Evolutionary conservation across 805 yeast genomes (phyloP), one percentile per base, ranked within the genome.

Genomic region (Saccharomycopsis sp.): DNA sequence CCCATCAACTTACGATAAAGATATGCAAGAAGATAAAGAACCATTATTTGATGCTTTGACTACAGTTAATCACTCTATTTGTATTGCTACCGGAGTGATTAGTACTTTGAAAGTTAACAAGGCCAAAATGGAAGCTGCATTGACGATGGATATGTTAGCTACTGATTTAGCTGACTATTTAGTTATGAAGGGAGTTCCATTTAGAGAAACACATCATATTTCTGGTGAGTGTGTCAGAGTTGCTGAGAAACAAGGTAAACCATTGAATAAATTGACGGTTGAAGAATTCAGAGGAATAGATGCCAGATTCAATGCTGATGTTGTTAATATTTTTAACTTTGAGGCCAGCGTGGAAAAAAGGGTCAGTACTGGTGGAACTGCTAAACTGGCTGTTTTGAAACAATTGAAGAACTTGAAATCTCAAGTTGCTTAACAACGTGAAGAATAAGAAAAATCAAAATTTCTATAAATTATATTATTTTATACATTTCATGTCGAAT

Each of bases 141-240:
- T 93, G 57, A 89, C 97, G 23, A 90, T 90, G 95, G 98, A 93
- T 66, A 93, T 93, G 98, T 75, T 93, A 56, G 98, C 98, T 17
- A 93, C 99, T 26, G 99, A 93, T 63, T 74, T 93, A 56, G 99
- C 99, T 33, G 99, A 93, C 64, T 93, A 93, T 64, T 73, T 93
- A 53, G 99, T 93, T 41, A 82, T 96, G 69, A 89, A 83, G 64
- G 98, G 98, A 50, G 98, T 93, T 54, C 98, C 98, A 46, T 93
- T 93, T 70, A 86, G 99, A 71, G 97, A 93, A 67, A 93, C 98
- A 1, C 99, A 93, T 68, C 97, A 93, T 64, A 93, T 93, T 51
- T 87, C 97, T 4, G 99, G 99, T 46, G 96, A 88, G 64, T 93
- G 97, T 68, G 99, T 93, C 38, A 79, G 95, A 51, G 64, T 67